These are phyloP conservation scores for Fonsecaea erecta DNA, from an alignment of 2,329 filamentous ascomycete species.

Conservation along the genomic window DNA sequence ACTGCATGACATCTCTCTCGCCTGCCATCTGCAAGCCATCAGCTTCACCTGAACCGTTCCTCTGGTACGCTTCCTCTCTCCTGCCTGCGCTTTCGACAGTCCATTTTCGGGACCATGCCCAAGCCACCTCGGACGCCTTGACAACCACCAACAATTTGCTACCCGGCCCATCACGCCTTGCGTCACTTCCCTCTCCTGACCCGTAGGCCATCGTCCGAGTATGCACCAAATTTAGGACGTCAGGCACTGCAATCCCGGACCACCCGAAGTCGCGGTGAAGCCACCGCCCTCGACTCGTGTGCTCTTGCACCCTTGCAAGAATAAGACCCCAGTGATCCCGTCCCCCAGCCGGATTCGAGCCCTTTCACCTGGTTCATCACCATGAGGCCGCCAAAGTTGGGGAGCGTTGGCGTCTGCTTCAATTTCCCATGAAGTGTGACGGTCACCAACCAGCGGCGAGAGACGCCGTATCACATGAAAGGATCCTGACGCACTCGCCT, in stretches of 20 bases:
- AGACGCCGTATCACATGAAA: slow-evolving; percentile 30
- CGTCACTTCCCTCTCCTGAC: neutral
- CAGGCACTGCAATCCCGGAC: slow-evolving; percentile 3
- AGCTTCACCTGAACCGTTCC: slow-evolving; percentile 22
- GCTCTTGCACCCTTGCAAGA: neutral
- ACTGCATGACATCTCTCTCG: slow-evolving; percentile 17
- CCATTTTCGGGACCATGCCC: neutral
- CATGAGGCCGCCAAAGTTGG: neutral
- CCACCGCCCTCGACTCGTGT: slow-evolving; percentile 25
- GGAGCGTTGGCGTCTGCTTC: slow-evolving; percentile 4
- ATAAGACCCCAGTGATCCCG: neutral
- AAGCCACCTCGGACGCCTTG: neutral
- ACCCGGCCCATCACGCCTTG: neutral
- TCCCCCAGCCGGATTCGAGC: neutral
- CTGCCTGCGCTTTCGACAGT: neutral
- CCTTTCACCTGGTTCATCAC: slow-evolving; percentile 6
- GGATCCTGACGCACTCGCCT: slow-evolving; percentile 28
- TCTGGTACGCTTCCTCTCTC: slow-evolving; percentile 6
- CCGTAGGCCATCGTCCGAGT: neutral
- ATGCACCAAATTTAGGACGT: slow-evolving; percentile 8
- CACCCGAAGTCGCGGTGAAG: slow-evolving; percentile 29
- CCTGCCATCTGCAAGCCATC: slow-evolving; percentile 15
- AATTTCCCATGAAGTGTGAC: slow-evolving; percentile 31
- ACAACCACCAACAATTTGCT: neutral
- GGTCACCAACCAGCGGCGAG: slow-evolving; percentile 31